Conservation (phyloP, 257 asterid species). For the Rehmannia glutinosa region DNA sequence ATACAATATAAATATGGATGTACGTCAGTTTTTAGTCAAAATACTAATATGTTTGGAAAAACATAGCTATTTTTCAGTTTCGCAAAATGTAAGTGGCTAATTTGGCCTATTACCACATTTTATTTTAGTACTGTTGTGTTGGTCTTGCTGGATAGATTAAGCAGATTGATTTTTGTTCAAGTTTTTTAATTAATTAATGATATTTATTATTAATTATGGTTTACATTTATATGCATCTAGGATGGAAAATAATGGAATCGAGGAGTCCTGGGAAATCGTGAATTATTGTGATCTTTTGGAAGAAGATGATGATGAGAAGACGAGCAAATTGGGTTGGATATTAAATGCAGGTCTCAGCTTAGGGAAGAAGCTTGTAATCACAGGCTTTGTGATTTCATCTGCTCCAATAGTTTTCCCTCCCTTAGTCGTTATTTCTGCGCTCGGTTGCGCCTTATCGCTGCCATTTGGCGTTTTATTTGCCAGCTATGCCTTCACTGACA, state of each 20-base stretch:
- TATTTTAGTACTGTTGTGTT: too few relatives aligned
- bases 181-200: background rate
- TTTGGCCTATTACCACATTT: too few relatives aligned
- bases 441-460: slow-evolving; percentile 52
- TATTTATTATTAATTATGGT: background rate
- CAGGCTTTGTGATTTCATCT: slow-evolving; percentile 62
- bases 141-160: too few relatives aligned
- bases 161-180: background rate
- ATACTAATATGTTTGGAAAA: too few relatives aligned
- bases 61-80: too few relatives aligned
- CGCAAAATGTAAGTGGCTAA: too few relatives aligned
- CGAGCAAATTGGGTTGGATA: slow-evolving; percentile 40
- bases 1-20: too few relatives aligned
- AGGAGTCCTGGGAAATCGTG: background rate
- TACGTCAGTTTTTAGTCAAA: too few relatives aligned
- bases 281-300: background rate
- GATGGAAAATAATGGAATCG: background rate
- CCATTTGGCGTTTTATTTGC: slow-evolving; percentile 60
- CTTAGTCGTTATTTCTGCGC: slow-evolving; percentile 43
- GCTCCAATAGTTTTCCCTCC: slow-evolving; percentile 74
- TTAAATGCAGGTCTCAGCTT: slow-evolving; percentile 33
- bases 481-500: slow-evolving; percentile 61
- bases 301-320: background rate
- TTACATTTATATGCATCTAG: too few relatives aligned
- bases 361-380: slow-evolving; percentile 52